Evolutionary conservation across 257 asterid species (phyloP), one percentile per base, ranked within the genome.

Genomic region (Echium plantagineum): DNA sequence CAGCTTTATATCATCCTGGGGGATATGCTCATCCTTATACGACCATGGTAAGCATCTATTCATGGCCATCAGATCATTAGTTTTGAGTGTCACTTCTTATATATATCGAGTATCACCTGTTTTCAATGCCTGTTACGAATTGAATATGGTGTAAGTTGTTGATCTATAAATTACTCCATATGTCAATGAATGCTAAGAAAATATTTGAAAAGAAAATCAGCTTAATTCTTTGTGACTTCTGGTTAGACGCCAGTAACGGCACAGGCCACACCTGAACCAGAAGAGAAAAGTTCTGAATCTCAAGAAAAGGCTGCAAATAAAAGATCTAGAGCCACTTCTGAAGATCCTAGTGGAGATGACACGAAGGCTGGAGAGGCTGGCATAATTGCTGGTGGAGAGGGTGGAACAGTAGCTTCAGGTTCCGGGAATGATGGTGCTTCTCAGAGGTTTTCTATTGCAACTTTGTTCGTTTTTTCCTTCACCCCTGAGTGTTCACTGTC

Each of bases 11-110:
- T 81, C 90, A 95, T 77, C 94, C 93, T 35, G 89, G 86, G 32
- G 96, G 90, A 69, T 88, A 88, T 71, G 84, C 95, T 65, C 98
- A 91, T 81, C 98, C 98, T 62, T 82, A 72, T 69, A 81, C 88
- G 82, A 76, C 83, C 59, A 66, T 18, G 96, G 98, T 91, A 82
- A 76, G 67, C 46, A 56, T 57, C 22, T 48, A 19, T 21, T 18
- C 38, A 17, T 60, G 58, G 62, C 9, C 16, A 10, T 52, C 7
- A 52, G 46, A 55, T 53, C 6, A 35, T 35, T 35, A 0, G 46
- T 35, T 35, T 1, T 35, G 1, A 3, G 46, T 35, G 46, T 35
- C 46, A 9, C 55, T 21, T 62, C 66, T 35, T 61, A 12, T 16
- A 12, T 16, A 19, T 24, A 24, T 21, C 49, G 52, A 49, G 59